These are phyloP conservation scores for Nakazawaea ishiwadae DNA, from an alignment of 805 yeast genomes.

Conservation along the genomic window DNA sequence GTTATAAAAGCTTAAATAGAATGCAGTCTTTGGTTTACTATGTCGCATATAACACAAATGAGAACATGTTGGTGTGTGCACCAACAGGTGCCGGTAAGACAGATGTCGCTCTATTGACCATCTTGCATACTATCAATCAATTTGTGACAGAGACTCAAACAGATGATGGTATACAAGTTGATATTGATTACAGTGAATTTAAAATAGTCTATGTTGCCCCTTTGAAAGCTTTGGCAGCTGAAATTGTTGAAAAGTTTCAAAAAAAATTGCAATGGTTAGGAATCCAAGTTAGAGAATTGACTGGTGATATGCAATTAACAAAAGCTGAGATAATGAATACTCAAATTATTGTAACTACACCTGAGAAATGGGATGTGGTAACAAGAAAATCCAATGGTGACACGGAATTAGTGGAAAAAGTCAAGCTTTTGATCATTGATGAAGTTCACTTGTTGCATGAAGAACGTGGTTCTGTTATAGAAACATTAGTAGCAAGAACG, in stretches of 20 bases:
- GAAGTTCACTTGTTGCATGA: slow-evolving; percentile 96
- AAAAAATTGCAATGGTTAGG: slow-evolving; percentile 80
- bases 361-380: slow-evolving; percentile 97
- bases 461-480: slow-evolving; percentile 97
- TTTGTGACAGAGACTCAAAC: slow-evolving; percentile 49
- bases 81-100: slow-evolving; percentile 99
- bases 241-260: slow-evolving; percentile 86
- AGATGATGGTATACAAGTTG: slow-evolving; percentile 46
- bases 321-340: slow-evolving; percentile 75
- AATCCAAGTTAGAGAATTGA: slow-evolving; percentile 78
- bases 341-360: slow-evolving; percentile 89
- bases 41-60: slow-evolving; percentile 88
- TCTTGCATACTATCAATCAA: slow-evolving; percentile 75
- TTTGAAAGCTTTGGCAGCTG: slow-evolving; percentile 91
- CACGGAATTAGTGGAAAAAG: slow-evolving; percentile 76
- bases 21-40: slow-evolving; percentile 91
- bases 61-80: slow-evolving; percentile 93
- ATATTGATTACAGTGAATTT: slow-evolving; percentile 77
- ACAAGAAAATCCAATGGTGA: slow-evolving; percentile 92
- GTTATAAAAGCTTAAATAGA: slow-evolving; percentile 72
- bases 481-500: slow-evolving; percentile 91
- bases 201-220: slow-evolving; percentile 94
- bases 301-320: slow-evolving; percentile 94
- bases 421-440: slow-evolving; percentile 83
- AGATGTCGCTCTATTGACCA: slow-evolving; percentile 81